A percentile compares a stretch with the other conserved stretches of the same genome.
These are phyloP conservation scores for Boletus tomentosulus DNA, from an alignment of 768 basidiomycete species.

Conservation along the genomic window DNA sequence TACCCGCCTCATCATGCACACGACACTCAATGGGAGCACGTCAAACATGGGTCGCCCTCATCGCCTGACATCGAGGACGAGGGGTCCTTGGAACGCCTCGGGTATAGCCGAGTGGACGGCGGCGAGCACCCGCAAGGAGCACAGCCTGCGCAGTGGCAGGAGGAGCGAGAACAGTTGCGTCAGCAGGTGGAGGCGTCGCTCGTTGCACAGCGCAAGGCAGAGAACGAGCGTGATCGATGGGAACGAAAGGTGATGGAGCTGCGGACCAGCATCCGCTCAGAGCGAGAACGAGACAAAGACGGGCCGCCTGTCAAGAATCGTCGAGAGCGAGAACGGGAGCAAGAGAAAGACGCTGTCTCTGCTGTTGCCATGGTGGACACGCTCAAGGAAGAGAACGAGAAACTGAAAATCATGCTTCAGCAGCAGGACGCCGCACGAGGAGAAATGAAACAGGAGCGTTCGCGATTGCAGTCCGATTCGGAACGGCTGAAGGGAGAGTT, in stretches of 20 bases:
- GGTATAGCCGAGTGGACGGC: conserved; percentile 19
- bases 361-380: neutral
- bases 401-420: conserved; percentile 17
- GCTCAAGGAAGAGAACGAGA: conserved; percentile 24
- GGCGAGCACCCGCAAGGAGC: neutral
- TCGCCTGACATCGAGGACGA: conserved; percentile 19
- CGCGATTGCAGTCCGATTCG: conserved; percentile 7
- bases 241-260: conserved; percentile 20
- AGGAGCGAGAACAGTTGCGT: conserved; percentile 10
- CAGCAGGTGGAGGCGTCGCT: conserved; percentile 13
- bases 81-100: conserved; percentile 13
- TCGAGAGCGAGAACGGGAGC: conserved; percentile 19
- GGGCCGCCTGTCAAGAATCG: conserved; percentile 8
- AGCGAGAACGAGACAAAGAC: conserved; percentile 19
- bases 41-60: conserved; percentile 12
- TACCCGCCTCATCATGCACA: conserved; percentile 2
- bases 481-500: conserved; percentile 15
- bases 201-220: conserved; percentile 12
- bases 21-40: conserved; percentile 24
- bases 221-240: conserved; percentile 18
- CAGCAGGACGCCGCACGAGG: conserved; percentile 11
- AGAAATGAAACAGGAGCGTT: conserved; percentile 8
- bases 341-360: conserved; percentile 6
- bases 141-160: neutral
- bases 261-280: conserved; percentile 7